Conservation (phyloP, 1,284 basidiomycete species). For the Schizopora paradoxa region DNA sequence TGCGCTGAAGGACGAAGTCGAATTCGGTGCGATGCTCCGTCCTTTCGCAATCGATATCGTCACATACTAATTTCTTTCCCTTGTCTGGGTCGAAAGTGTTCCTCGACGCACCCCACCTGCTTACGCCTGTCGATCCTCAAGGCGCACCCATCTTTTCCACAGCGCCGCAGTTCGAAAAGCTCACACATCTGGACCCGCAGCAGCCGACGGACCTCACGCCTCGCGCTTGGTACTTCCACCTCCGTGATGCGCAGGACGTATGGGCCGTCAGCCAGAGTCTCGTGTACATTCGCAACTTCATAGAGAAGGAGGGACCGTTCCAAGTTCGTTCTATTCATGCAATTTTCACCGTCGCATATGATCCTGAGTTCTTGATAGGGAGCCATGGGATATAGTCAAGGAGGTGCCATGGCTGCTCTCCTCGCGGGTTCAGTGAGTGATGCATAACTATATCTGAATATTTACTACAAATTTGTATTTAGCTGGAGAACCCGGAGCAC, state of each 20-base stretch:
- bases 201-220: background rate
- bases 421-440: background rate
- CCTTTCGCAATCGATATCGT: background rate
- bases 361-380: no score
- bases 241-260: background rate
- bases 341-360: no score
- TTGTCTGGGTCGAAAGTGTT: background rate
- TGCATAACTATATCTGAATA: no score
- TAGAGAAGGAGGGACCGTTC: conserved; percentile 1
- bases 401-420: background rate
- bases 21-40: background rate
- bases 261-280: conserved; percentile 1
- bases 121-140: background rate
- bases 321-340: background rate
- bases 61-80: background rate
- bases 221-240: background rate
- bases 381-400: background rate
- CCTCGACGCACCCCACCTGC: background rate
- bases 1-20: conserved; percentile 1
- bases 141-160: no score
- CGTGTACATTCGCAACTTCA: background rate
- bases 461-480: no score
- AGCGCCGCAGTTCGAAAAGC: no score
- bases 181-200: no score
- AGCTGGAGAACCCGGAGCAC: background rate